These are phyloP conservation scores for Colletotrichum tamarilloi DNA, from an alignment of 2,329 filamentous ascomycete genomes.

Conservation along the genomic window DNA sequence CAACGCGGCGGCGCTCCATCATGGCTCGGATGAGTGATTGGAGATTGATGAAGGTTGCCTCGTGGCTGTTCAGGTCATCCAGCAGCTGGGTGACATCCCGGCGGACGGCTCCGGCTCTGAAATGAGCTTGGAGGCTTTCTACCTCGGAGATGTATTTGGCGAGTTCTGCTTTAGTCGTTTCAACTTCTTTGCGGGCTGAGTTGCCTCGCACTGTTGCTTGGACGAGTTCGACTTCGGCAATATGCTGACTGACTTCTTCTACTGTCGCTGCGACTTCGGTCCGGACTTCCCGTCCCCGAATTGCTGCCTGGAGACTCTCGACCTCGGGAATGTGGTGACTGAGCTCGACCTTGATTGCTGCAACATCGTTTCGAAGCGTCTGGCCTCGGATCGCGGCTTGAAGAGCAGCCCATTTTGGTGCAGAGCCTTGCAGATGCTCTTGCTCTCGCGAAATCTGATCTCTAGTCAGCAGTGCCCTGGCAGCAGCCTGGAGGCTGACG, in stretches of 20 bases:
- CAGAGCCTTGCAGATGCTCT: slow-evolving; percentile 62
- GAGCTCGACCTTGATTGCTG: slow-evolving; percentile 60
- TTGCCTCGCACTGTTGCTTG: slow-evolving; percentile 60
- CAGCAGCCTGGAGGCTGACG: slow-evolving; percentile 72
- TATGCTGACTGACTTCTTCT: slow-evolving; percentile 59
- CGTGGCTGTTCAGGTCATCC: slow-evolving; percentile 58
- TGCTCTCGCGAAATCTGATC: slow-evolving; percentile 62
- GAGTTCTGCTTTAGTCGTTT: slow-evolving; percentile 59
- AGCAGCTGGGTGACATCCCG: slow-evolving; percentile 60
- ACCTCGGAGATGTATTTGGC: slow-evolving; percentile 55
- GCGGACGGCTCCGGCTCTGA: slow-evolving; percentile 66
- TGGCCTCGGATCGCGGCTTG: slow-evolving; percentile 61
- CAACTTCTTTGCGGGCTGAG: slow-evolving; percentile 56
- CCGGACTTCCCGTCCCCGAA: slow-evolving; percentile 63
- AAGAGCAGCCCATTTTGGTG: slow-evolving; percentile 62
- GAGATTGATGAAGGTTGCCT: slow-evolving; percentile 59
- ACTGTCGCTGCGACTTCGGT: slow-evolving; percentile 55
- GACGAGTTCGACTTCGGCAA: slow-evolving; percentile 44
- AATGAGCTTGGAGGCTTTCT: slow-evolving; percentile 60
- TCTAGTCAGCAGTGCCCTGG: slow-evolving; percentile 71
- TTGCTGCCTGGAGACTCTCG: slow-evolving; percentile 59
- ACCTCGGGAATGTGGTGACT: slow-evolving; percentile 54
- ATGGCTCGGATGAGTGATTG: slow-evolving; percentile 72
- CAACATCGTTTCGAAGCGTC: slow-evolving; percentile 56
- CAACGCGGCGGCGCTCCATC: slow-evolving; percentile 64